Evolutionary conservation across 2,329 filamentous ascomycete genomes (phyloP), one percentile per base, ranked within the genome.

Genomic region (Pezicula neosporulosa): DNA sequence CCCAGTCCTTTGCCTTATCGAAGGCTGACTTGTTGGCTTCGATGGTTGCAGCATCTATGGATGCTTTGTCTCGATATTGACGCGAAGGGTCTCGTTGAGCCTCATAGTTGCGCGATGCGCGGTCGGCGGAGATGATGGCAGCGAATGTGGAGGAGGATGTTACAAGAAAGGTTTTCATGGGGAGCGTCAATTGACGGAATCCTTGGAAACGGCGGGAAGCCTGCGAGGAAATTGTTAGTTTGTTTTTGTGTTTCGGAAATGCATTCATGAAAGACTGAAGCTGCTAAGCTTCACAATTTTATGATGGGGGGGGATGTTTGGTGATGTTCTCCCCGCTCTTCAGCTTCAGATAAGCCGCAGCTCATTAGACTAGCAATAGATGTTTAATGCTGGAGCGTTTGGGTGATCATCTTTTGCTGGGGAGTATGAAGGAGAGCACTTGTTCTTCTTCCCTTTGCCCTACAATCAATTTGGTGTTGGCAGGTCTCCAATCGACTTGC

Each of bases 121-220:
- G 76, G 66, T 99, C 94, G 58, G 94, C 94, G 54, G 85, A 78
- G 67, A 97, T 84, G 71, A 99, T 97, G 75, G 90, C 86, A 57
- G 84, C 78, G 67, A 96, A 96, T 4, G 94, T 97, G 44, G 82
- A 85, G 10, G 84, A 70, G 8, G 90, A 96, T 42, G 89, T 87
- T 58, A 94, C 81, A 56, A 97, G 83, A 81, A 97, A 99, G 49
- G 90, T 78, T 61, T 90, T 89, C 79, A 97, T 90, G n/a, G 90
- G 93, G 0, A 96, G 66, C 0, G 91, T 96, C 53, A 97, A 83
- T 58, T 78, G 73, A 58, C 89, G 83, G 77, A 97, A 89, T 61
- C 83, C 82, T 43, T 83, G 77, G 70, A 86, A 96, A 64, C 90
- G 85, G 55, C 77, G 76, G 2, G 44, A 36, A 48, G 81, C 81